Base-by-base conservation (phyloP, 2,329 filamentous ascomycete genomes). In the Hirsutella rhossiliensis region DNA sequence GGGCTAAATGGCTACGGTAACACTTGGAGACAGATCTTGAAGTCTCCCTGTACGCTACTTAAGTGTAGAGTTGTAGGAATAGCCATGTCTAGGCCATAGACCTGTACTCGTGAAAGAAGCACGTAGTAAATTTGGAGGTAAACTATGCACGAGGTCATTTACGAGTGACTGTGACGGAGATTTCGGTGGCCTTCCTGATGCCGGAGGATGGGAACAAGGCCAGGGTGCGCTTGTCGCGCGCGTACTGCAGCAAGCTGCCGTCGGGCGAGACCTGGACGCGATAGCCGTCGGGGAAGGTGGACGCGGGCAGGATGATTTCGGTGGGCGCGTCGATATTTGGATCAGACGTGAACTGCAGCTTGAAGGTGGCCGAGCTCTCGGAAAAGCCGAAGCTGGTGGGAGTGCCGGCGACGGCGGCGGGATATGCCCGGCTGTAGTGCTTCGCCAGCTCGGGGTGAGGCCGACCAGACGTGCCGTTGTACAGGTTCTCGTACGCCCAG, bases 401-500 rank as follows among this genome's bases (percentile, higher is more conserved):
- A 4, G 34, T 45, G 2, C 49, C 49, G 13, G 47, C 49, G 4
- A 51, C 44, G 1, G 49, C 49, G 13, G 49, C 45, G 11, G 49
- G 49, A 23, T 49, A 51, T 9, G 49, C 40, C 9, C 49, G 49
- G 31, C 47, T 47, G 34, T 51, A 51, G 17, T 51, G 47, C 23
- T 42, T 44, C 13, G 48, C 47, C 29, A 51, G 46, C 32, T 47
- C 43, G 2, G 49, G 44, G 13, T 47, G 19, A 11, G 49, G 45
- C 40, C 43, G 38, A 12, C 47, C 49, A 5, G 47, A 38, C 1
- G 45, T 40, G 37, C 47, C 45, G 20, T 49, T 36, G 42, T 51
- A 51, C 12, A 51, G 46, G 23, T 51, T 51, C 40, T 49, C 49
- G 36, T 51, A 51, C 12, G 49, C 49, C 49, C 49, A 49, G 19